These are phyloP conservation scores for Paradendryphiella salina DNA, from an alignment of 2,329 filamentous ascomycete species.

Conservation along the genomic window DNA sequence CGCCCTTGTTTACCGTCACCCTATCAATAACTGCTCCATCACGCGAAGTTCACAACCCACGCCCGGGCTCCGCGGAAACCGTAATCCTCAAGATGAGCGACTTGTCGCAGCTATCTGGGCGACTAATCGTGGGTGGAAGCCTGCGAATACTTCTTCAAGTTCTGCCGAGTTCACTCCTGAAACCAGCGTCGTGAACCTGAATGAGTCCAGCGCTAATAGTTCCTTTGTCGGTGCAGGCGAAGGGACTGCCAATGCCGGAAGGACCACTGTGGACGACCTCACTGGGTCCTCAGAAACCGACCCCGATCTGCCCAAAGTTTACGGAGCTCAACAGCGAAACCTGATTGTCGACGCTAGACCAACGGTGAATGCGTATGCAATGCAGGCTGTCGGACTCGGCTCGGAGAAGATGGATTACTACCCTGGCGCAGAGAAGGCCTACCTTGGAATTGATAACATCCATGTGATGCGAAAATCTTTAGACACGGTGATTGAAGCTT, in stretches of 20 bases:
- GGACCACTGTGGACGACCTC: slow-evolving; percentile 33
- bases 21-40: slow-evolving; percentile 94
- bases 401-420: slow-evolving; percentile 99
- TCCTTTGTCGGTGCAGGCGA: slow-evolving; percentile 43
- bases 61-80: slow-evolving; percentile 81
- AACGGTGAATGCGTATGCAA: slow-evolving; percentile 89
- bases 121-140: slow-evolving; percentile 54
- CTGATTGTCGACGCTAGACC: slow-evolving; percentile 95
- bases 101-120: slow-evolving; percentile 91
- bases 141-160: slow-evolving; percentile 32
- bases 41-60: slow-evolving; percentile 92
- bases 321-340: slow-evolving; percentile 90
- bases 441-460: slow-evolving; percentile 96
- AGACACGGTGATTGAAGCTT: slow-evolving; percentile 80
- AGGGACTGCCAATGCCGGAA: slow-evolving; percentile 22
- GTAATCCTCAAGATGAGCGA: slow-evolving; percentile 94
- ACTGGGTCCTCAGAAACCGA: slow-evolving; percentile 45
- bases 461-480: slow-evolving; percentile 96
- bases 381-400: slow-evolving; percentile 89
- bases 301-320: slow-evolving; percentile 57
- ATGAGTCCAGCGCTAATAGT: slow-evolving; percentile 39
- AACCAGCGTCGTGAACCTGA: slow-evolving; percentile 40
- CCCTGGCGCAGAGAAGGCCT: slow-evolving; percentile 85
- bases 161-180: slow-evolving; percentile 37
- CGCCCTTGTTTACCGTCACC: slow-evolving; percentile 89